Conservation (phyloP, 352 stramenopile species). For the Phytopythium kandeliae region DNA sequence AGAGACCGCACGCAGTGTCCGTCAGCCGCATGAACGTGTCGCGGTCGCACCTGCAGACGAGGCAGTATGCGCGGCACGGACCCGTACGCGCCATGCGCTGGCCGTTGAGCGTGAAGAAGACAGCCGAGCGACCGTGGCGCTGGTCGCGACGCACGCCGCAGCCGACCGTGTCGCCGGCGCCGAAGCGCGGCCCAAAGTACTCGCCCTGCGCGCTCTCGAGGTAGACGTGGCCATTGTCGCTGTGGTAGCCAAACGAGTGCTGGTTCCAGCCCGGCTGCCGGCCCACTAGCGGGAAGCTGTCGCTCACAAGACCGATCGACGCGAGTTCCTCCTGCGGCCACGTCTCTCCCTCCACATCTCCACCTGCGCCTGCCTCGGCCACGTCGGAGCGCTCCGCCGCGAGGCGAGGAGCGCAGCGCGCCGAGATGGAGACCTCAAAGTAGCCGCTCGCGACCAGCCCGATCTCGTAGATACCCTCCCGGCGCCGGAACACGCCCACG, state of each 20-base stretch:
- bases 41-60: too few species aligned
- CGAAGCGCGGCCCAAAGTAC: conserved; percentile 57
- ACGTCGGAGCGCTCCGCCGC: not conserved
- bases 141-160: conserved; percentile 59
- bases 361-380: not conserved
- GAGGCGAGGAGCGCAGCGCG: conserved; percentile 5
- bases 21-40: too few species aligned
- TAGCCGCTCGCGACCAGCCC: conserved; percentile 59
- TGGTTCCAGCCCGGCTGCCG: conserved; percentile 69
- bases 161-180: conserved; percentile 57
- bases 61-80: not conserved
- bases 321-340: conserved; percentile 29
- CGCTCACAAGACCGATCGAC: conserved; percentile 46
- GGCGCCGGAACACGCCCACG: conserved; percentile 41
- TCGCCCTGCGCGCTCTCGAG: conserved; percentile 41
- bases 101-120: conserved; percentile 76
- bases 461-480: conserved; percentile 29
- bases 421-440: conserved; percentile 71
- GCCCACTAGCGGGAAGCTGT: conserved; percentile 46
- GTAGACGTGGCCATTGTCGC: conserved; percentile 76
- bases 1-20: too few species aligned
- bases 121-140: conserved; percentile 23
- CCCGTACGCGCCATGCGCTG: conserved; percentile 23
- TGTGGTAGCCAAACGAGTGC: conserved; percentile 69
- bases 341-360: not conserved